Evolutionary conservation across 2,329 filamentous ascomycete genomes (phyloP).

Genomic region (Achaetomium macrosporum): DNA sequence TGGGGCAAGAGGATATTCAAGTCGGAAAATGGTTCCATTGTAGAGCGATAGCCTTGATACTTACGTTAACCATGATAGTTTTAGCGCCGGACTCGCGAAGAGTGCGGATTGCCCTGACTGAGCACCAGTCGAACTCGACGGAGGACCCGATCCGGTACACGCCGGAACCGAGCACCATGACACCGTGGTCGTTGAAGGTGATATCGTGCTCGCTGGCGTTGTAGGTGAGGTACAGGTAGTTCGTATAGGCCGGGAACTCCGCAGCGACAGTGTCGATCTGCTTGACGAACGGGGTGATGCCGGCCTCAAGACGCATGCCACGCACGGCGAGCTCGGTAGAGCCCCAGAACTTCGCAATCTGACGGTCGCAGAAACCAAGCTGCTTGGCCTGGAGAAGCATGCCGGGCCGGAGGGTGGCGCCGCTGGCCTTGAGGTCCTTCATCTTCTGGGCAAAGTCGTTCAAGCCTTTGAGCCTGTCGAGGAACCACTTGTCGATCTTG

Average conservation of each 20-base stretch:
- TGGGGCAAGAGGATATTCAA: too few species aligned
- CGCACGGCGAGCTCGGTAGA: constrained; percentile 91
- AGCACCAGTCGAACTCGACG: constrained; percentile 99
- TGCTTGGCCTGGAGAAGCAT: constrained; percentile 82
- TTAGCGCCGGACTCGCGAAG: constrained; percentile 79
- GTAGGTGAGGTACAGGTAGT: constrained; percentile 96
- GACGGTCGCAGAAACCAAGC: constrained; percentile 88
- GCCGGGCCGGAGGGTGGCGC: constrained; percentile 57
- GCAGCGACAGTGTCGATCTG: constrained; percentile 98
- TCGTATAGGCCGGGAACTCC: constrained; percentile 90
- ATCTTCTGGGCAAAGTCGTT: constrained; percentile 83
- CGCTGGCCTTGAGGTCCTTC: constrained; percentile 57
- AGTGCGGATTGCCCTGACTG: constrained; percentile 87
- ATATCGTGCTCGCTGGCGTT: constrained; percentile 85
- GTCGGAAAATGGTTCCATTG: too few species aligned
- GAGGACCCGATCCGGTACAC: constrained; percentile 97
- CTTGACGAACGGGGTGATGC: constrained; percentile 86
- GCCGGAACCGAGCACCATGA: constrained; percentile 94
- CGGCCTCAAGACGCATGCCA: constrained; percentile 74
- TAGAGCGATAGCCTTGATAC: constrained; percentile 3
- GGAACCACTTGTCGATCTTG: constrained; percentile 98
- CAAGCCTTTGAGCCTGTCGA: constrained; percentile 83
- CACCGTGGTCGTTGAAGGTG: constrained; percentile 76
- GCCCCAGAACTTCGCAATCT: constrained; percentile 88
- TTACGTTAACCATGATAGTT: constrained; percentile 83